Conservation (phyloP, 345 rosid genomes). For the Citrus maxima region DNA sequence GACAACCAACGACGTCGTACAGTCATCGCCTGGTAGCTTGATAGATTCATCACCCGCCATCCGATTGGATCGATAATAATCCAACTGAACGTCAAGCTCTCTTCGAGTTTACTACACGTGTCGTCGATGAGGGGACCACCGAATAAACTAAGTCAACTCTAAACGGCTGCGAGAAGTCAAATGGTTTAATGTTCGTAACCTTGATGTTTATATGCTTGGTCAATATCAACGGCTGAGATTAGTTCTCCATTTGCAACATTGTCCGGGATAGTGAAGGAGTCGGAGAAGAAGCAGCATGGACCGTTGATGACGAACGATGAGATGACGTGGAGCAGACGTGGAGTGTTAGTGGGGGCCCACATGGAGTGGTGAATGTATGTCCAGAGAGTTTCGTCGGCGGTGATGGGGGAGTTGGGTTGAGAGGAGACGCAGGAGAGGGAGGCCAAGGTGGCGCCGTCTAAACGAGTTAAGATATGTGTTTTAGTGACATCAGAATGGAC, state of each 20-base stretch:
- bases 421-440: no score
- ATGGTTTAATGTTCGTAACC: conserved; percentile 57
- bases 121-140: conserved; percentile 42
- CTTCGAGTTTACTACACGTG: conserved; percentile 32
- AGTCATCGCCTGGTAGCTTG: conserved; percentile 54
- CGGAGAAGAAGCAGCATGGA: conserved; percentile 50
- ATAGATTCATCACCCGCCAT: conserved; percentile 53
- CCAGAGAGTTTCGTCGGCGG: no score
- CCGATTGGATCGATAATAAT: conserved; percentile 54
- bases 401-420: no score
- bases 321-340: conserved; percentile 19
- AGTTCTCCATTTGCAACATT: conserved; percentile 10
- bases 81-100: conserved; percentile 62
- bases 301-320: conserved; percentile 26
- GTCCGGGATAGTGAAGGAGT: conserved; percentile 38
- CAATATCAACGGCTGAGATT: conserved; percentile 70
- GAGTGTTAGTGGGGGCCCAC: no score
- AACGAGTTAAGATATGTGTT: no score
- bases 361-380: no score
- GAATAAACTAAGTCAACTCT: conserved; percentile 59
- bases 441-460: no score
- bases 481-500: conserved; percentile 28
- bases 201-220: conserved; percentile 40
- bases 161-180: conserved; percentile 53
- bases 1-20: conserved; percentile 61